phyloP scores from a whole-genome alignment of 352 stramenopile genomes.

The Globisporangium viniferum region DNA sequence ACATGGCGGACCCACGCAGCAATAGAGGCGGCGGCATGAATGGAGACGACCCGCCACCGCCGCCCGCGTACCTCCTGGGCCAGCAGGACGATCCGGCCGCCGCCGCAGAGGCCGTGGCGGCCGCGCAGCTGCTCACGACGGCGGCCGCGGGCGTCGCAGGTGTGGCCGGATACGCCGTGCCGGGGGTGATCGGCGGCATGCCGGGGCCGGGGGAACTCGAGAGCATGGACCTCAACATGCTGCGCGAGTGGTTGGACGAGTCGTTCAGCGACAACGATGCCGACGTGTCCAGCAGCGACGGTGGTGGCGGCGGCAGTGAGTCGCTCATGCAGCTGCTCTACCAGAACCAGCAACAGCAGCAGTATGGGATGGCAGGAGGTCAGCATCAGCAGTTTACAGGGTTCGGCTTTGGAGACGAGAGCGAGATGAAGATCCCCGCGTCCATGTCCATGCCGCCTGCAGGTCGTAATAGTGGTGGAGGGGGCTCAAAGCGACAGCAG shows the following conservation, averaged over 20 bases:
- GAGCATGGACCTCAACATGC: slow-evolving; percentile 17
- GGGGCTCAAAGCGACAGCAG: background rate
- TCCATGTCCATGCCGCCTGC: background rate
- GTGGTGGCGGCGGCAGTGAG: slow-evolving; percentile 4
- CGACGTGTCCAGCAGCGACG: slow-evolving; percentile 10
- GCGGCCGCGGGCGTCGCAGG: background rate
- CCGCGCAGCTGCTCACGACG: background rate
- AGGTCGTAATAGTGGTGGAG: background rate
- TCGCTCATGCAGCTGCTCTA: slow-evolving; percentile 12
- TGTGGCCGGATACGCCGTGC: background rate
- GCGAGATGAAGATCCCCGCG: background rate
- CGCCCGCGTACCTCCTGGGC: background rate
- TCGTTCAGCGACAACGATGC: slow-evolving; percentile 16
- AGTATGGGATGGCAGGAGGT: background rate
- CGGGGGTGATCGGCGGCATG: background rate
- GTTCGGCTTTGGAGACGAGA: background rate
- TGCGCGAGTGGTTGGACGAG: slow-evolving; percentile 18
- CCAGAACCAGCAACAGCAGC: slow-evolving; percentile 4
- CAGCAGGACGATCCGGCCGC: background rate
- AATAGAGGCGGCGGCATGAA: background rate
- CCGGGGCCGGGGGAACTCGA: slow-evolving; percentile 9
- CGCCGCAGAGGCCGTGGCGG: background rate
- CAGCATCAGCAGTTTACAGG: background rate
- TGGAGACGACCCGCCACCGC: too few relatives aligned
- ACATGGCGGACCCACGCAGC: background rate